These are phyloP conservation scores for Ilex paraguariensis DNA, from an alignment of 305 asterid genomes.

Conservation along the genomic window DNA sequence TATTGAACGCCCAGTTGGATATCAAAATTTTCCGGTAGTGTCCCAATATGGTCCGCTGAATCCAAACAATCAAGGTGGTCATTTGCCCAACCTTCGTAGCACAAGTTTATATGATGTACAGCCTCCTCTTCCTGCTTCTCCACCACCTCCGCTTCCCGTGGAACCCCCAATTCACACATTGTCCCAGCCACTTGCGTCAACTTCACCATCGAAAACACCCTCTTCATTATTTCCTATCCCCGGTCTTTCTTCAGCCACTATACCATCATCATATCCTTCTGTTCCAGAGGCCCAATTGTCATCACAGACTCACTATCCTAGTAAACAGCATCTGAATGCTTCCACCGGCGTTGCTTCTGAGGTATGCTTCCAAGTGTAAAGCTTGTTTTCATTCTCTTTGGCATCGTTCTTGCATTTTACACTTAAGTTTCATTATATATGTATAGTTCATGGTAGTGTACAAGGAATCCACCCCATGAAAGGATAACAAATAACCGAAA, in stretches of 20 bases:
- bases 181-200: constrained; percentile 28
- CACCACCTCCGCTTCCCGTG: constrained; percentile 62
- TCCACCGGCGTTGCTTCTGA: constrained; percentile 36
- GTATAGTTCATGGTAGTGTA: no score
- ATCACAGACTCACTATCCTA: constrained; percentile 22
- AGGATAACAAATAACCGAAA: no score
- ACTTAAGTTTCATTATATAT: no score
- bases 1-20: background rate
- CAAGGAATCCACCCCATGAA: no score
- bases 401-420: constrained; percentile 10
- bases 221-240: constrained; percentile 42
- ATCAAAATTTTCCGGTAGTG: constrained; percentile 14
- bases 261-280: constrained; percentile 32
- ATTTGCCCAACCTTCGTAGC: constrained; percentile 19
- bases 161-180: constrained; percentile 41
- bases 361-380: constrained; percentile 31
- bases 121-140: constrained; percentile 69
- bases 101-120: constrained; percentile 27
- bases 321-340: constrained; percentile 26
- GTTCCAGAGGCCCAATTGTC: constrained; percentile 35
- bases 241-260: constrained; percentile 32
- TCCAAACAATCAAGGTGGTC: constrained; percentile 12
- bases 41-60: constrained; percentile 23
- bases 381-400: background rate
- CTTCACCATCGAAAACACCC: constrained; percentile 38